Evolutionary conservation across 78 protist species (phyloP).

Genomic region (Pirum gemmata): DNA sequence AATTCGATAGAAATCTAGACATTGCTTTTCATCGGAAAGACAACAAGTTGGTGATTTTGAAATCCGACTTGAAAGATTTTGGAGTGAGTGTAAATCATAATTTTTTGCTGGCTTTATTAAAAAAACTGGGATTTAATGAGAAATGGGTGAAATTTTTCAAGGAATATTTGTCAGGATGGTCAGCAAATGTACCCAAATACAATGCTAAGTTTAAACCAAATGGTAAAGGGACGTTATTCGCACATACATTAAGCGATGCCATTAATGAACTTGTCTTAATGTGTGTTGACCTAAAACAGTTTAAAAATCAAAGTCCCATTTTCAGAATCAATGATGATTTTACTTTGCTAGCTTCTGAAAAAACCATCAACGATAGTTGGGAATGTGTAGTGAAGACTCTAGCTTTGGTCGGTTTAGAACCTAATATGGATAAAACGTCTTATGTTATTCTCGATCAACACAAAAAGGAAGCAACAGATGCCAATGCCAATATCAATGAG

Average conservation of each 20-base stretch:
- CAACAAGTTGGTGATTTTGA: neutral
- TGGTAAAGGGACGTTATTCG: neutral
- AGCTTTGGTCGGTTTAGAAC: too few species aligned
- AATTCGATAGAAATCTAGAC: too few species aligned
- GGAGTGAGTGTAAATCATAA: neutral
- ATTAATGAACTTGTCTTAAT: neutral
- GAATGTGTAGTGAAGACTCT: too few species aligned
- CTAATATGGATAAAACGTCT: neutral
- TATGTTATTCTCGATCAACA: neutral
- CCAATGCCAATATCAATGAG: too few species aligned
- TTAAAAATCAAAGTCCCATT: neutral
- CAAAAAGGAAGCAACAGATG: neutral
- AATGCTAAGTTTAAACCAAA: too few species aligned
- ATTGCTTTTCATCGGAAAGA: too few species aligned
- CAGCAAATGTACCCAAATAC: too few species aligned
- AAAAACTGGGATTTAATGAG: neutral
- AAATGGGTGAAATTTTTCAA: neutral
- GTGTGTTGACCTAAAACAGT: neutral
- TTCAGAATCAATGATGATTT: neutral
- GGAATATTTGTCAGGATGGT: neutral
- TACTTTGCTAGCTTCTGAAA: too few species aligned
- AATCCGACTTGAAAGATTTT: neutral
- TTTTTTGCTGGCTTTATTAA: neutral
- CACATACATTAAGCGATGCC: neutral
- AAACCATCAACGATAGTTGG: too few species aligned